These are phyloP conservation scores for Alliaria petiolata DNA, from an alignment of 345 rosid genomes.

Conservation along the genomic window DNA sequence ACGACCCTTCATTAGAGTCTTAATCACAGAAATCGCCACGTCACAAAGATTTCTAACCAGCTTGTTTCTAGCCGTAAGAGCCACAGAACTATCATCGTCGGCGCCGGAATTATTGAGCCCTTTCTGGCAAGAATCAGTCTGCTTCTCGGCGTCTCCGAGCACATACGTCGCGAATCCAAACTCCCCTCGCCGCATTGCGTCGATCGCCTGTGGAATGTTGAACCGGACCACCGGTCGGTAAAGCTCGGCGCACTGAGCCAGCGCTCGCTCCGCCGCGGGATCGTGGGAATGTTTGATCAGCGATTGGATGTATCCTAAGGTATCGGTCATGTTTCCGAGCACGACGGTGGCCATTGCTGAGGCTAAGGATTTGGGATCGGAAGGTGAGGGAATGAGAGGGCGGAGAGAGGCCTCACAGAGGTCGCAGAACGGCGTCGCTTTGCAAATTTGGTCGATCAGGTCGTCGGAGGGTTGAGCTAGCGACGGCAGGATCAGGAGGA, in stretches of 20 bases:
- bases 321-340: slow-evolving; percentile 55
- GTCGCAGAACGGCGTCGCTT: slow-evolving; percentile 65
- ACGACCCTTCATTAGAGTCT: slow-evolving; percentile 34
- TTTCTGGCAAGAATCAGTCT: slow-evolving; percentile 62
- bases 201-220: slow-evolving; percentile 81
- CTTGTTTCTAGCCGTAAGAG: slow-evolving; percentile 52
- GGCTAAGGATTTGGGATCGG: slow-evolving; percentile 45
- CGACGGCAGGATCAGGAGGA: slow-evolving; percentile 12
- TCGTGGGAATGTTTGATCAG: slow-evolving; percentile 42
- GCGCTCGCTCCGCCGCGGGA: slow-evolving; percentile 51
- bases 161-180: slow-evolving; percentile 59
- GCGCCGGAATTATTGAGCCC: slow-evolving; percentile 37
- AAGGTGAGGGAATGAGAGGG: slow-evolving; percentile 32
- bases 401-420: slow-evolving; percentile 54
- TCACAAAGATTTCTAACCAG: slow-evolving; percentile 50
- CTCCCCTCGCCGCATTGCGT: slow-evolving; percentile 47
- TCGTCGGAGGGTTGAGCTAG: slow-evolving; percentile 27
- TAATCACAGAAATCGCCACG: slow-evolving; percentile 66
- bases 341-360: slow-evolving; percentile 39
- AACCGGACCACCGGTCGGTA: slow-evolving; percentile 83
- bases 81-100: slow-evolving; percentile 30
- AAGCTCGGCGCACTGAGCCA: slow-evolving; percentile 77
- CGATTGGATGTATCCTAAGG: slow-evolving; percentile 44
- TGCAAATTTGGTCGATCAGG: slow-evolving; percentile 55
- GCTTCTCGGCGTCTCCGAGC: slow-evolving; percentile 53